Evolutionary conservation across 2,329 filamentous ascomycete species (phyloP), one percentile per base, ranked within the genome.

Genomic region (Sphaerulina populicola): DNA sequence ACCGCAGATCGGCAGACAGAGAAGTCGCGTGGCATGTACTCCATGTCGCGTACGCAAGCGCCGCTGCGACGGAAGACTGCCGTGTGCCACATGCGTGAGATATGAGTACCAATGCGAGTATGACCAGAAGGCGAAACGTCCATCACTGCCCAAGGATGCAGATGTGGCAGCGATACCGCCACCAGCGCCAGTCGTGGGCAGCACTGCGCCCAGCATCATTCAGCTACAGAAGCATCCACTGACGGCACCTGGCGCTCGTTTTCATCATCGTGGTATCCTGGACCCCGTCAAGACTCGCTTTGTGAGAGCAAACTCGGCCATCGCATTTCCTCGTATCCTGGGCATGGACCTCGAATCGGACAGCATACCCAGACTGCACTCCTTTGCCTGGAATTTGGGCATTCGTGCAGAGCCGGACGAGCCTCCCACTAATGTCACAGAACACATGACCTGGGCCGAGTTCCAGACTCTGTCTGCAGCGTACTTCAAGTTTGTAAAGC

Each of bases 301-400:
- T 43, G 65, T 67, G 14, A 56, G 64, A 33, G 65, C 65, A 7
- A 67, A 67, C 46, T 66, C 64, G 18, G 77, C 77, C 0, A 74
- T 78, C 0, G 76, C 77, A 0, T 80, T 81, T 57, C 71, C 79
- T 1, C 67, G 77, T 39, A 73, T 72, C 30, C 64, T 81, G 31
- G 77, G 74, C 0, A 70, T 79, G 49, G 72, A 74, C 40, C 67
- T 80, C 14, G 77, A 80, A 55, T 73, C 76, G 0, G 73, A 74
- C 6, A 74, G 72, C 56, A 76, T 76, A 1, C 76, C 77, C 1
- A 68, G 74, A 41, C 66, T 79, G 55, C 74, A 78, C 56, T 71
- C 77, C 0, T 80, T 81, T 59, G 77, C 74, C 11, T 11, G 78
- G 78, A 79, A 80, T 59, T 64, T 71, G 10, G 70, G 65, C 39